Evolutionary conservation across 768 basidiomycete species (phyloP), one percentile per base, ranked within the genome.

Genomic region (Tylopilus subfusipes): DNA sequence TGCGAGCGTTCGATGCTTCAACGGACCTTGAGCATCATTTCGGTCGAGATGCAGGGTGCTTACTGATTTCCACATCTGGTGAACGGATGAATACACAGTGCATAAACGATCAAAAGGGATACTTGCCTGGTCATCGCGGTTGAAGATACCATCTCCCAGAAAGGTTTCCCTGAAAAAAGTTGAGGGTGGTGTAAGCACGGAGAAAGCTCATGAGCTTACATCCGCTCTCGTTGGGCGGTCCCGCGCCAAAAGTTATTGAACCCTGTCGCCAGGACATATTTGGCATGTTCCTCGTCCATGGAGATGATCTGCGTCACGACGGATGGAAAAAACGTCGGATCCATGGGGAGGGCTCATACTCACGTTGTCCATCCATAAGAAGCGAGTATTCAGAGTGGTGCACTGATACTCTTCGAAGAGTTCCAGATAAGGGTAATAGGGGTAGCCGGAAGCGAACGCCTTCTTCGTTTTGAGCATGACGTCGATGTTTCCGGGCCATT

Each of bases 401-500:
- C 80, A 82, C 48, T 82, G 77, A 59, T 88, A 86, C 66, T 88
- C 83, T 59, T 85, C 76, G 55, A 88, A 86, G 18, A 88, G 74
- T 22, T 79, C 74, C n/a, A 80, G 74, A 57, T 86, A 86, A 4
- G 82, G 82, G 50, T 85, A 81, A 42, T 81, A 76, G 14, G 83
- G 72, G 65, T 89, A 89, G 61, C 77, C 77, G 21, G 76, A 81
- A 57, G 80, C 77, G 66, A 82, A 79, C 0, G 80, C 79, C 21
- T 72, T 72, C 60, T 79, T 75, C 73, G 85, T 79, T 50, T 69
- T 73, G 44, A 86, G 63, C 53, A 87, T 75, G 45, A 89, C 67
- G 61, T 90, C 88, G 60, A 89, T 71, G 64, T 89, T 89, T n/a
- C 88, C 88, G 4, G 86, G 87, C 84, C 85, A 87, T 72, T 79